Evolutionary conservation across 495 filamentous ascomycete species (phyloP).

Genomic region (Niebla homalea): DNA sequence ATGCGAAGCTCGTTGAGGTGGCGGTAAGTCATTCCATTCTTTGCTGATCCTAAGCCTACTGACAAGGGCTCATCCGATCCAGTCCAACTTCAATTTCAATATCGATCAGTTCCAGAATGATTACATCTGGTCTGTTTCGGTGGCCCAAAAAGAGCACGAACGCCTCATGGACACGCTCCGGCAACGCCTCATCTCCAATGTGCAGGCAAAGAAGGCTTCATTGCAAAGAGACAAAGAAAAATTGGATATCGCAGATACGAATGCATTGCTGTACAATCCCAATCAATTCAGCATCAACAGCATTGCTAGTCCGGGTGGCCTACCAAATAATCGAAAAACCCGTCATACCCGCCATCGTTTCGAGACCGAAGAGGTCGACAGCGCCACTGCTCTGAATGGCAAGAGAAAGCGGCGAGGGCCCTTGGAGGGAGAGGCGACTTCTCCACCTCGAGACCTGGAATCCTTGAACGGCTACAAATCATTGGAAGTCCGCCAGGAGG

Average conservation of each 20-base stretch:
- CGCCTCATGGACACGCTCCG: constrained; percentile 66
- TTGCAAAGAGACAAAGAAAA: constrained; percentile 80
- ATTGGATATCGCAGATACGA: constrained; percentile 76
- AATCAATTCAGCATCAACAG: constrained; percentile 82
- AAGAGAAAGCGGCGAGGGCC: constrained; percentile 69
- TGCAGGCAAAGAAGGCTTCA: constrained; percentile 60
- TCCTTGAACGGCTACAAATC: constrained; percentile 12
- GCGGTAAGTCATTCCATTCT: constrained; percentile 44
- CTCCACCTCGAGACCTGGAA: constrained; percentile 38
- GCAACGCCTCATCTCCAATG: constrained; percentile 65
- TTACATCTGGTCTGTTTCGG: constrained; percentile 44
- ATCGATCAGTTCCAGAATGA: constrained; percentile 14
- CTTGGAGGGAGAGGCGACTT: constrained; percentile 54
- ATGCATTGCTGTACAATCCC: constrained; percentile 77
- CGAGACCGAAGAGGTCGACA: constrained; percentile 63
- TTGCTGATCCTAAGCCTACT: neutral
- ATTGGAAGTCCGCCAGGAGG: constrained; percentile 20
- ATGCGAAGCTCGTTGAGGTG: constrained; percentile 60
- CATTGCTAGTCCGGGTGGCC: constrained; percentile 63
- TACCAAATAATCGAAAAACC: constrained; percentile 71
- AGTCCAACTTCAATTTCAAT: constrained; percentile 15
- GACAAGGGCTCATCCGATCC: neutral
- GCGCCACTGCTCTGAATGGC: constrained; percentile 43
- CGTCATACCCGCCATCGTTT: constrained; percentile 68
- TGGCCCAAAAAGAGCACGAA: constrained; percentile 71